Base-by-base conservation (phyloP, 192 early-diverging fungal species). In the Coemansia sp. region DNA sequence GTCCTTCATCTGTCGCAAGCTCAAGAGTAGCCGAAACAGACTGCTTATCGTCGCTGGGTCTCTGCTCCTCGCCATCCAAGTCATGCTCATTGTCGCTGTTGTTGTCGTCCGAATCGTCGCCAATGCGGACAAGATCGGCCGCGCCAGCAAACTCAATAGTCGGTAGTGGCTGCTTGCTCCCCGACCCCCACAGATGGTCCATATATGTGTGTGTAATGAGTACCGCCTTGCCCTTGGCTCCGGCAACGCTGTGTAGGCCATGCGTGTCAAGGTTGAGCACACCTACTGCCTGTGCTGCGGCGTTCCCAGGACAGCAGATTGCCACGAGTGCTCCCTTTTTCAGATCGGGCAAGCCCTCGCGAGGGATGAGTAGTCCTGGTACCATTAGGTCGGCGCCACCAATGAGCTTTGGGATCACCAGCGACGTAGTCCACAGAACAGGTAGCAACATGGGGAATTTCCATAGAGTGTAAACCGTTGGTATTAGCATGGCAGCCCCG, bases 381-480 rank as follows among this genome's bases (percentile, higher is more conserved):
- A 69, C 60, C 78, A 82, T 77, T 63, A 82, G 70, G 71, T 84
- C 86, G 6, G 95, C 95, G 1, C 95, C 93, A 57, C 89, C 86
- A n/a, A 87, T 85, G 28, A 94, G 78, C 64, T 91, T 90, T 9
- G 87, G 74, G 42, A 95, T 69, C 1, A 93, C 94, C 13, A 82
- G 74, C n/a, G 79, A 75, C 75, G 87, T 87, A 7, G 93, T 94
- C 47, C 84, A 87, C 11, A 96, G 49, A 14, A 81, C 84, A 19
- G 92, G 90, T 26, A 92, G 71, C 66, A 91, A 74, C 17, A 37
- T 58, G 0, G 93, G 91, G 68, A 89, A 86, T 66, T 72, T 75
- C 94, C 94, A 94, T 44, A 92, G 79, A 17, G 87, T 90, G 64
- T 96, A 94, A 5, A 96, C 88, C 0, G 91, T 89, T 33, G 91